Percentiles rank a stretch among this genome's conserved stretches.
Evolutionary conservation across 768 basidiomycete species (phyloP).

Genomic region (Chalciporus sphaerocephalus): DNA sequence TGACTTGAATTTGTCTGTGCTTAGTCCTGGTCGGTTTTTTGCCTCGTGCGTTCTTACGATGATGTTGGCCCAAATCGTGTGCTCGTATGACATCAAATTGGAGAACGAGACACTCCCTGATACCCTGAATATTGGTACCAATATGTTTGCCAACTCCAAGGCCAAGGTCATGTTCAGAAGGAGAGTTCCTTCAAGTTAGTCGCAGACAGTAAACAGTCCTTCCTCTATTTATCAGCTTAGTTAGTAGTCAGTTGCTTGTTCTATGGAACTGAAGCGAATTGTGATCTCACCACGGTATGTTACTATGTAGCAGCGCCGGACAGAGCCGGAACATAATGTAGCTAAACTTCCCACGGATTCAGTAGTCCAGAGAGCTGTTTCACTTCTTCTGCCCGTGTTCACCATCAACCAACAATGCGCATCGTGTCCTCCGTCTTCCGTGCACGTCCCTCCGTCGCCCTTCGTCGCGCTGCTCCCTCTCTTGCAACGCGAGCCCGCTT

Average conservation of each 20-base stretch:
- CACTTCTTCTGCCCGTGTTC: slow-evolving; percentile 4
- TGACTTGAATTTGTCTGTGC: background rate
- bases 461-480: slow-evolving; percentile 42
- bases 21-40: slow-evolving; percentile 34
- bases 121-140: background rate
- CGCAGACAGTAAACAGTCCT: no score
- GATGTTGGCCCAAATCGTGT: slow-evolving; percentile 42
- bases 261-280: no score
- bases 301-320: no score
- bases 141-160: background rate
- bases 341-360: slow-evolving; percentile 5
- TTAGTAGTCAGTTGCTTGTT: no score
- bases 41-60: slow-evolving; percentile 40
- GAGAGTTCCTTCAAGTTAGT: background rate
- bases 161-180: slow-evolving; percentile 8
- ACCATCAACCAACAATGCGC: slow-evolving; percentile 44
- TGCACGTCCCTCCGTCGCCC: slow-evolving; percentile 45
- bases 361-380: background rate
- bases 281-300: no score
- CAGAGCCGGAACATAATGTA: background rate
- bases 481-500: slow-evolving; percentile 35
- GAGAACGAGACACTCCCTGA: background rate
- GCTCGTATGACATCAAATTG: slow-evolving; percentile 11
- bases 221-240: no score
- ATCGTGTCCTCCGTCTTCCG: slow-evolving; percentile 62